phyloP scores from a whole-genome alignment of 768 basidiomycete genomes.

The Lentinula edodes region DNA sequence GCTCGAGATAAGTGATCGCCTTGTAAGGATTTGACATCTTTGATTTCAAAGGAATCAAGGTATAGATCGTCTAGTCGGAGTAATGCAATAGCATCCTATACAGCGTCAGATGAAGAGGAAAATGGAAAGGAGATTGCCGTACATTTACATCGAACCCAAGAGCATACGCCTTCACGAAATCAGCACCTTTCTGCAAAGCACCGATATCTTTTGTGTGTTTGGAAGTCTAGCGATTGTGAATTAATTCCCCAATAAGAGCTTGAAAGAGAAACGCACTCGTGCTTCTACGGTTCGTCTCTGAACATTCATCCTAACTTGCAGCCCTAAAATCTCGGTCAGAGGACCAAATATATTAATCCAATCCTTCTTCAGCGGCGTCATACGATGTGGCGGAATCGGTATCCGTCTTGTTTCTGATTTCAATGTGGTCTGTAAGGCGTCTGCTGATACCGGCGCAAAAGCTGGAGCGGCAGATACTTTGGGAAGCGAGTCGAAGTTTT shows the following conservation, averaged over 20 bases:
- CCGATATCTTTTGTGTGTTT: slow-evolving; percentile 92
- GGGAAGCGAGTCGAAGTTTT: slow-evolving; percentile 31
- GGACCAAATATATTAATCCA: slow-evolving; percentile 96
- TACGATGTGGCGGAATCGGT: slow-evolving; percentile 91
- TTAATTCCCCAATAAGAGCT: background rate
- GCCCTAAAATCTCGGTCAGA: slow-evolving; percentile 86
- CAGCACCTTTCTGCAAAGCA: slow-evolving; percentile 92
- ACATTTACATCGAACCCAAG: slow-evolving; percentile 95
- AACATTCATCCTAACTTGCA: slow-evolving; percentile 98
- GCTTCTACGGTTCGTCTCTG: slow-evolving; percentile 86
- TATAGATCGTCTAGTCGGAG: slow-evolving; percentile 95
- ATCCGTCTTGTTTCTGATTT: slow-evolving; percentile 87
- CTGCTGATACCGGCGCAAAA: slow-evolving; percentile 65
- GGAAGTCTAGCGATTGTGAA: slow-evolving; percentile 60
- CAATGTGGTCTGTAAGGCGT: slow-evolving; percentile 47
- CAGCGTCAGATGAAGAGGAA: background rate
- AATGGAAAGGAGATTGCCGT: slow-evolving; percentile 3
- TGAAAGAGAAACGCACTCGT: slow-evolving; percentile 51
- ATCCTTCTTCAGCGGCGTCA: slow-evolving; percentile 95
- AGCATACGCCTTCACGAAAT: slow-evolving; percentile 93
- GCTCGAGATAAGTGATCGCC: slow-evolving; percentile 98
- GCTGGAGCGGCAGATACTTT: slow-evolving; percentile 49
- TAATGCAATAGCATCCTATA: slow-evolving; percentile 90
- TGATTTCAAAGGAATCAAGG: slow-evolving; percentile 98
- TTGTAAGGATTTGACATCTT: slow-evolving; percentile 96